Evolutionary conservation across 768 basidiomycete species (phyloP), one percentile per base, ranked within the genome.

Genomic region (Mycena alexandri): DNA sequence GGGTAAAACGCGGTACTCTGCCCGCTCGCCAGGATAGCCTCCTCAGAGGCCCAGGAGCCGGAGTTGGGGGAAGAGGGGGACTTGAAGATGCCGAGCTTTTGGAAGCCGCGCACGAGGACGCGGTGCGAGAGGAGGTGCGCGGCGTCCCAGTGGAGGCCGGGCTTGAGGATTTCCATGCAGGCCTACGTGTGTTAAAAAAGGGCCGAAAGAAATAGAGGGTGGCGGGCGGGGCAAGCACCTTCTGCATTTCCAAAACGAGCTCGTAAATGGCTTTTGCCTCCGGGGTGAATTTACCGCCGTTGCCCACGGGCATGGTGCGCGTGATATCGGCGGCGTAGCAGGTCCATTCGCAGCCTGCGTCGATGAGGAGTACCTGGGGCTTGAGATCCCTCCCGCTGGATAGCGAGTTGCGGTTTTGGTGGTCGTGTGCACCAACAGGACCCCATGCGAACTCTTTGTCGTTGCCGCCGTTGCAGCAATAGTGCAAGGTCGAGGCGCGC

Each of bases 311-410:
- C 84, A 93, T 94, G 0, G 93, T 94, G 11, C 93, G 90, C 2
- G 93, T 90, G 68, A 90, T 90, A 65, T 85, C 83, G 17, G 82
- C 82, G 1, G 85, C 81, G 52, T 84, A 83, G 70, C 79, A 78
- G 58, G 77, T 71, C 90, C 89, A 96, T 80, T 99, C 97, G 74
- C 96, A 96, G 0, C 96, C 96, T 0, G 97, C 97, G 72, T 99
- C 97, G 68, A 97, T 96, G 36, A 97, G 86, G 6, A 97, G 83
- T 9, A 97, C 92, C 75, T 93, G 89, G 0, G 91, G 90, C 36
- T 79, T 70, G 54, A 91, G 70, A 17, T 84, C 75, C 56, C 80
- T 83, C 11, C 75, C 78, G 43, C 83, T 81, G 5, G 83, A 79
- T 36, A 92, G 77, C 0, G 79, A 79, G 42, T 83, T 81, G 21